Base-by-base conservation (phyloP, 176 grass and related monocot species). In the Elaeis guineensis region DNA sequence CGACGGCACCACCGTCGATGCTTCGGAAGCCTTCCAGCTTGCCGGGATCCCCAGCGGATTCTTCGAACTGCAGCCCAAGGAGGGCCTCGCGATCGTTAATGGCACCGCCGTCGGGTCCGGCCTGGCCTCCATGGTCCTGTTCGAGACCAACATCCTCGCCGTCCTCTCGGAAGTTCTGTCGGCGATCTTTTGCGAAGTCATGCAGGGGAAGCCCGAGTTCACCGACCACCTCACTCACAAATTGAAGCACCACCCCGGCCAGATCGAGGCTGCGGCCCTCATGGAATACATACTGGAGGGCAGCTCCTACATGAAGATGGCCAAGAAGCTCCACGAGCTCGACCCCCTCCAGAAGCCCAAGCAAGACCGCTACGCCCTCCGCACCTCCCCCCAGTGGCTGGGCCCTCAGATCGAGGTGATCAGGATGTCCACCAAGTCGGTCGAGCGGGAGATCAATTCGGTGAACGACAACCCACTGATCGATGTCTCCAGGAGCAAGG, bases 361-460 rank as follows among this genome's bases (percentile, higher is more conserved):
- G 64, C 64, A 66, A 25, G 64, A 66, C 51, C 50, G 64, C 23
- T 66, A 66, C 64, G 64, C 64, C 17, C 25, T 66, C 14, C 64
- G 64, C 50, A 66, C 64, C 16, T 66, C 64, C 3, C 64, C 64
- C 9, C 64, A 66, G 64, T 66, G 64, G 64, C 64, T 66, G 14
- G 64, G 64, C 5, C 64, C 64, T 22, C 64, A 66, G 24, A n/a
- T 66, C 16, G 64, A 66, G 50, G 49, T 66, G 49, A 66, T 66
- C 64, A 49, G 64, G 21, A 25, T 50, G 16, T 16, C 64, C 6
- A 66, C 64, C 50, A 66, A 54, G 23, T 66, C 64, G 22, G 32
- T 66, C 50, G 64, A 66, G 64, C 17, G 64, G 50, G 64, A 66
- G 64, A 66, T 66, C 64, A 66, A 66, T 25, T 66, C 64, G 3